These are phyloP conservation scores for Cyberlindnera misumaiensis DNA, from an alignment of 805 yeast species.

Conservation along the genomic window DNA sequence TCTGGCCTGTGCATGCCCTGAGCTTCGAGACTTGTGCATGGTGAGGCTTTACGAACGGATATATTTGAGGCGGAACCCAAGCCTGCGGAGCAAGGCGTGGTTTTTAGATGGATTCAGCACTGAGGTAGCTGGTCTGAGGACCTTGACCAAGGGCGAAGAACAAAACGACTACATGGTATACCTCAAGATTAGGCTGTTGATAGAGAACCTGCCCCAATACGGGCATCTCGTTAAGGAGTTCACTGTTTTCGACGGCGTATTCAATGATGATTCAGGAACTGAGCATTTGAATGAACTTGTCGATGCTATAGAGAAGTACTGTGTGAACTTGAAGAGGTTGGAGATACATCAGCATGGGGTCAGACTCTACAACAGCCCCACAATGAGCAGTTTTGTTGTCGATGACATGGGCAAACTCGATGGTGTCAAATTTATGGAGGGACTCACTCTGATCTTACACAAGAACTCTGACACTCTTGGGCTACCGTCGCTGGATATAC, in stretches of 20 bases:
- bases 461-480: conserved; percentile 6
- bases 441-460: conserved; percentile 9
- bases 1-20: conserved; percentile 1
- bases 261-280: conserved; percentile 20
- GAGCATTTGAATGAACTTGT: conserved; percentile 20
- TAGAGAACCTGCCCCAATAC: conserved; percentile 30
- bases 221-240: conserved; percentile 29
- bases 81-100: conserved; percentile 23
- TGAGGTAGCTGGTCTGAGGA: conserved; percentile 31
- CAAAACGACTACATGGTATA: conserved; percentile 31
- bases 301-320: conserved; percentile 17
- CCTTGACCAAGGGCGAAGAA: conserved; percentile 27
- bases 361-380: conserved; percentile 5
- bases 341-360: conserved; percentile 11
- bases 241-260: conserved; percentile 26
- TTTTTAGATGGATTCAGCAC: conserved; percentile 31
- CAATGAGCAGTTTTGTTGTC: conserved; percentile 9
- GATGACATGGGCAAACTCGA: conserved; percentile 8
- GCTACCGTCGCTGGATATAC: conserved; percentile 3
- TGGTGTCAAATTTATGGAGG: conserved; percentile 3
- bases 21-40: conserved; percentile 25
- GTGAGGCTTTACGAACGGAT: conserved; percentile 32
- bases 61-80: conserved; percentile 29
- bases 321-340: conserved; percentile 10
- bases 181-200: conserved; percentile 34